Conservation (phyloP, 2,329 filamentous ascomycete genomes). For the Hymenoscyphus linearis region DNA sequence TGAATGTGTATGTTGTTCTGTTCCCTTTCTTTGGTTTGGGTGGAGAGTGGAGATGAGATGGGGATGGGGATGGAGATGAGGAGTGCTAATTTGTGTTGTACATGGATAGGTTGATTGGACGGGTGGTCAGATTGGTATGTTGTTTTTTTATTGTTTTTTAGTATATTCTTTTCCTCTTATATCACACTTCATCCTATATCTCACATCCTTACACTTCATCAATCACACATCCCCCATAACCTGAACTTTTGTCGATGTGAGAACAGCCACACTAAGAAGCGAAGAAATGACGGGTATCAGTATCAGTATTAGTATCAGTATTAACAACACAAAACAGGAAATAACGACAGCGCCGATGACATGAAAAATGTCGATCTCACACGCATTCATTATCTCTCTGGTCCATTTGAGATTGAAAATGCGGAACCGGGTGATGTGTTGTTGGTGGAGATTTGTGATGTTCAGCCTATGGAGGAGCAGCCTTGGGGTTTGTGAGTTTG, state of each 20-base stretch:
- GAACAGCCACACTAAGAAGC: no score
- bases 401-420: constrained; percentile 80
- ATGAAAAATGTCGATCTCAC: constrained; percentile 80
- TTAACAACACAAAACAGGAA: constrained; percentile 44
- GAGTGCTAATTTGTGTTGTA: neutral
- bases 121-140: constrained; percentile 74
- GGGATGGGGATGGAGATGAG: neutral
- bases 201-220: no score
- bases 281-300: neutral
- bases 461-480: constrained; percentile 78
- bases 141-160: no score
- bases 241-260: no score
- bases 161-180: no score
- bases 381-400: constrained; percentile 79
- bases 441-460: constrained; percentile 86
- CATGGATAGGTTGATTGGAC: constrained; percentile 45
- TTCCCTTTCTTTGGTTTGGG: neutral
- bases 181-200: no score
- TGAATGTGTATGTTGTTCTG: constrained; percentile 53
- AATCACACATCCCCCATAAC: no score
- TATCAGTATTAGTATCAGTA: no score
- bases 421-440: constrained; percentile 76
- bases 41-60: no score
- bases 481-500: constrained; percentile 90
- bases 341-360: constrained; percentile 88